These are phyloP conservation scores for Verticillium isaacii DNA, from an alignment of 2,329 filamentous ascomycete genomes.

Conservation along the genomic window DNA sequence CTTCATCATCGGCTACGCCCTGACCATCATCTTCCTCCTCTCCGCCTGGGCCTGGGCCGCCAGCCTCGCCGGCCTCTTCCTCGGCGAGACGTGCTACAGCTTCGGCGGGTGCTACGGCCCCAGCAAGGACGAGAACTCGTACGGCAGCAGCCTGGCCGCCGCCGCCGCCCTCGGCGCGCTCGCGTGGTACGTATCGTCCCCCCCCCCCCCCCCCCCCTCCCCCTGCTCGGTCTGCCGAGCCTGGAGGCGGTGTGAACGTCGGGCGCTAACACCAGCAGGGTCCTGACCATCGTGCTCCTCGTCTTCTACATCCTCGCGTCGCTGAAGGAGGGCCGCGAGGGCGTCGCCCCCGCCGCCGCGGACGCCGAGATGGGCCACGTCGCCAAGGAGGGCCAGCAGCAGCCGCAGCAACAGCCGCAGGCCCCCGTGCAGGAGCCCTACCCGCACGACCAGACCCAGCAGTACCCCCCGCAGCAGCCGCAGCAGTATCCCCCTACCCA, in stretches of 20 bases:
- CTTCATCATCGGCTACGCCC: conserved; percentile 28
- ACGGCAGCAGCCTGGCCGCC: conserved; percentile 28
- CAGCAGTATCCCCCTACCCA: not conserved
- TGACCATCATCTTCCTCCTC: conserved; percentile 40
- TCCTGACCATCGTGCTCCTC: conserved; percentile 31
- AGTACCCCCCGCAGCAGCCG: not conserved
- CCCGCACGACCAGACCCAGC: not conserved
- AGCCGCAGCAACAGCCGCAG: no score
- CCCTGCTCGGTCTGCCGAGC: not conserved
- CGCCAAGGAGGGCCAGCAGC: not conserved
- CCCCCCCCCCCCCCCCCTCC: not conserved
- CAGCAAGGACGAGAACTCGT: conserved; percentile 12
- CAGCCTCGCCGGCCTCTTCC: conserved; percentile 23
- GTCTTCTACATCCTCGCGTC: conserved; percentile 49
- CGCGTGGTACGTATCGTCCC: conserved; percentile 25
- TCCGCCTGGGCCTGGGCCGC: conserved; percentile 36
- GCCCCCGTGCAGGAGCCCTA: not conserved
- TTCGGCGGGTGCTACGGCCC: conserved; percentile 15
- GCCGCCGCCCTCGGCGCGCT: conserved; percentile 36
- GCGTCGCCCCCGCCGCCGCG: not conserved
- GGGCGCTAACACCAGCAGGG: conserved; percentile 18
- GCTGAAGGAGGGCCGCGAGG: conserved; percentile 17
- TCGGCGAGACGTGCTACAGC: conserved; percentile 10
- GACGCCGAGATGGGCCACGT: conserved; percentile 2
- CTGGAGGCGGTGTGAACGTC: not conserved